These are phyloP conservation scores for Diphasiastrum complanatum DNA, from an alignment of 83 land plant genomes.

Conservation along the genomic window DNA sequence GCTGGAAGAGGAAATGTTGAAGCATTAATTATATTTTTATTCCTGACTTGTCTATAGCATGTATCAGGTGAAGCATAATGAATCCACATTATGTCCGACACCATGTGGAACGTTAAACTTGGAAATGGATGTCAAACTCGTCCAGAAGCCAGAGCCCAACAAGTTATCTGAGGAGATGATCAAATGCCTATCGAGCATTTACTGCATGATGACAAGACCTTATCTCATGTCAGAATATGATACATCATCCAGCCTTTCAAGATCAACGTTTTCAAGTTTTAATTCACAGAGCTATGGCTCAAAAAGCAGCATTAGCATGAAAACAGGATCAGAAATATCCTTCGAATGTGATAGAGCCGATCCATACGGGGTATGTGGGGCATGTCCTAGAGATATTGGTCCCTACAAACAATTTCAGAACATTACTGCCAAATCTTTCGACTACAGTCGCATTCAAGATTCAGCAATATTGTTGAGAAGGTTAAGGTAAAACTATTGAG, in stretches of 20 bases:
- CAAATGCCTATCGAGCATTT: conserved; percentile 57
- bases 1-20: no score
- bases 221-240: conserved; percentile 25
- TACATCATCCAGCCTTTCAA: conserved; percentile 33
- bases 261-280: conserved; percentile 27
- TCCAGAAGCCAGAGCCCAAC: conserved; percentile 61
- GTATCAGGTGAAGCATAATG: no score
- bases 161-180: conserved; percentile 64
- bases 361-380: conserved; percentile 58
- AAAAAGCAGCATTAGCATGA: conserved; percentile 15
- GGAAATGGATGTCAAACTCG: no score
- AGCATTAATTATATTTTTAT: no score
- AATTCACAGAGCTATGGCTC: conserved; percentile 10
- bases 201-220: conserved; percentile 29
- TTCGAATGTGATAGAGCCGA: conserved; percentile 34
- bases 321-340: neutral
- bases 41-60: no score
- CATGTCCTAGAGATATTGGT: conserved; percentile 56
- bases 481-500: conserved; percentile 42
- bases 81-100: no score
- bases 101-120: no score
- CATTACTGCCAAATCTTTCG: conserved; percentile 38
- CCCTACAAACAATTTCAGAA: conserved; percentile 47
- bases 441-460: conserved; percentile 32
- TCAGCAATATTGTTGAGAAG: conserved; percentile 32